Conservation (phyloP, 805 yeast genomes). For the Schizosaccharomyces octosporus region DNA sequence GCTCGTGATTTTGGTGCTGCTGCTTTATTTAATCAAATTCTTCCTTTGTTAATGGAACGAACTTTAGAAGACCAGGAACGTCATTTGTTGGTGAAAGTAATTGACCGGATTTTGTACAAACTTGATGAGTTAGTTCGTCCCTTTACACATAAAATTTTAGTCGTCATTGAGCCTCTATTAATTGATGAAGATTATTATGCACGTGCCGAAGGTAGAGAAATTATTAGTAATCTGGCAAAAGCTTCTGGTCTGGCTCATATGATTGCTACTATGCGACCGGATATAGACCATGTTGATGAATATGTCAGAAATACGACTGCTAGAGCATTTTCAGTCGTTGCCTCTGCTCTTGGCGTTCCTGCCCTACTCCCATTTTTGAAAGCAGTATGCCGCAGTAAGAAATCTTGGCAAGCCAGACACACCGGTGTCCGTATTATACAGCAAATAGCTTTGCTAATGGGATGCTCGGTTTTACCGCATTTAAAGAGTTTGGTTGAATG, state of each 20-base stretch:
- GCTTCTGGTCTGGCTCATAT: constrained; percentile 65
- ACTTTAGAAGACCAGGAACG: constrained; percentile 59
- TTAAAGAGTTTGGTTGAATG: constrained; percentile 40
- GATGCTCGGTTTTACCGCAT: constrained; percentile 54
- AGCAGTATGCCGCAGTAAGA: constrained; percentile 55
- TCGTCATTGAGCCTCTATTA: constrained; percentile 53
- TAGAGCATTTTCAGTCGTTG: constrained; percentile 60
- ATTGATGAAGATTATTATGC: constrained; percentile 59
- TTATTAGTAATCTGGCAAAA: constrained; percentile 45
- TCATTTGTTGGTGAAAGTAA: constrained; percentile 51
- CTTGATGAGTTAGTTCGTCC: constrained; percentile 47
- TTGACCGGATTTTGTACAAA: constrained; percentile 42
- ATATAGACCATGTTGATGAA: constrained; percentile 63
- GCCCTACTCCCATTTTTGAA: constrained; percentile 51
- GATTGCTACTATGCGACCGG: constrained; percentile 58
- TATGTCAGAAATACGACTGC: constrained; percentile 54
- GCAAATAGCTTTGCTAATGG: constrained; percentile 43
- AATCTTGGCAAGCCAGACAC: constrained; percentile 60
- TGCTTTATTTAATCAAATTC: constrained; percentile 37
- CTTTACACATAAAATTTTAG: constrained; percentile 42
- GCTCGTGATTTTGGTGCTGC: constrained; percentile 47
- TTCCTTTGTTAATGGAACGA: constrained; percentile 54
- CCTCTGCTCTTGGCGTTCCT: constrained; percentile 51
- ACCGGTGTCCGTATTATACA: constrained; percentile 60
- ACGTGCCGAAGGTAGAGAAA: constrained; percentile 55